These are phyloP conservation scores for Aspergillus sp. DNA, from an alignment of 2,329 filamentous ascomycete species.

Conservation along the genomic window DNA sequence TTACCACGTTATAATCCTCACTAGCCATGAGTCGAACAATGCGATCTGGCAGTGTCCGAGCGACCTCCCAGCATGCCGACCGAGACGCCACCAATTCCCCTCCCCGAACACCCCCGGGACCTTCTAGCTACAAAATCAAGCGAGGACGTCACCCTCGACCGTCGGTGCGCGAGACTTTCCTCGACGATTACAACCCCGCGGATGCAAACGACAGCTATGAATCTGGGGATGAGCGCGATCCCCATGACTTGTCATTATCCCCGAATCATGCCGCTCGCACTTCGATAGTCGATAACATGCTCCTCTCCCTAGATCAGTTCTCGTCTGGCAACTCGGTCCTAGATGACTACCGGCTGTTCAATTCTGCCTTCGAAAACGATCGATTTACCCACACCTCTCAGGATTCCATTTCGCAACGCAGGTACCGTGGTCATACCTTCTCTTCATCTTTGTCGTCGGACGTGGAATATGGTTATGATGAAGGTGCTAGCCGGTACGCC, in stretches of 20 bases:
- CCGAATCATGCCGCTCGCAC: constrained; percentile 78
- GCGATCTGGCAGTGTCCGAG: constrained; percentile 26
- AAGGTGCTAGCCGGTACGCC: constrained; percentile 46
- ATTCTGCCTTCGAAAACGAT: constrained; percentile 48
- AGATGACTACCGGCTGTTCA: constrained; percentile 44
- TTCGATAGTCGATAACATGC: constrained; percentile 94
- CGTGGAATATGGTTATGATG: constrained; percentile 50
- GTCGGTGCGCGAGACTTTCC: constrained; percentile 47
- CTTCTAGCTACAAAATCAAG: constrained; percentile 37
- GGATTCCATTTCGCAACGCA: constrained; percentile 40
- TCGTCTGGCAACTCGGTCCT: constrained; percentile 49
- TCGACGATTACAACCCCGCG: constrained; percentile 42
- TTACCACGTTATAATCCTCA: background rate
- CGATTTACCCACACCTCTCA: constrained; percentile 35
- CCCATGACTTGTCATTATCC: constrained; percentile 81
- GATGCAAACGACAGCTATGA: constrained; percentile 38
- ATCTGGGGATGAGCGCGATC: constrained; percentile 47
- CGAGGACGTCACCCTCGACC: constrained; percentile 34
- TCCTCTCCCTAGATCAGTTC: constrained; percentile 87
- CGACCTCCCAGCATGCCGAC: constrained; percentile 35
- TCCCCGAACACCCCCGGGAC: constrained; percentile 47
- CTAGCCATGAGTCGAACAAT: constrained; percentile 21
- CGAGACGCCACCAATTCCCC: constrained; percentile 37
- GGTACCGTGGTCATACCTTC: constrained; percentile 62
- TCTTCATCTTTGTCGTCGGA: constrained; percentile 65